Base-by-base conservation (phyloP, 495 filamentous ascomycete species). In the Entonaema liquescens region DNA sequence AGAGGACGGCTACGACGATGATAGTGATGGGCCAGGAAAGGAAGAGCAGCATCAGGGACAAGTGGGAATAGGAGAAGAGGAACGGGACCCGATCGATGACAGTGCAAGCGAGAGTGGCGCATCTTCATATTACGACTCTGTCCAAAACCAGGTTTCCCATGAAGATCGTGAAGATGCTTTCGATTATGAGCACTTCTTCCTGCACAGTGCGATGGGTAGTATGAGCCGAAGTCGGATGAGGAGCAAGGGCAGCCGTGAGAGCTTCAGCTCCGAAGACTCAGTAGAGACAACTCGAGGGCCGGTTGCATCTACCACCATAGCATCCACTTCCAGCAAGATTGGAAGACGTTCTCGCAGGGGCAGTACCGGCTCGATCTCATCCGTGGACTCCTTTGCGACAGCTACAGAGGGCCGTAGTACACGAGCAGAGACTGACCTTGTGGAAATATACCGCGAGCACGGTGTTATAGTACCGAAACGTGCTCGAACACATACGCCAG, bases 101-200 rank as follows among this genome's bases (percentile, higher is more conserved):
- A 69, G 70, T 26, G 78, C 76, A 67, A 84, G 83, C 66, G 80
- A 85, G 60, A 83, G 83, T 72, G 85, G 80, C 15, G 85, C 84
- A 19, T 85, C 86, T n/a, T 70, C 83, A 11, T 88, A 89, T 72
- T 83, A 88, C 73, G 89, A 91, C 63, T 78, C 84, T 3, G 68
- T 84, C 26, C 80, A 84, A 59, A 79, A 80, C 38, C 81, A 79
- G 33, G 75, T 88, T 12, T 87, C 85, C 4, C 95, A 99, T 74
- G 95, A 99, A 81, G 95, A 98, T 78, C 92, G 95, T 15, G 91
- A 94, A 71, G 95, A 99, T 76, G 95, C 95, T 6, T 99, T 99
- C 77, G 95, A 97, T 76, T 99, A 99, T 70, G 93, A 98, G 74
- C 88, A 96, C 73, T 96, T 97, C 79, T 97, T 97, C 79, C 85